Evolutionary conservation across 2,329 filamentous ascomycete species (phyloP), one percentile per base, ranked within the genome.

Genomic region (Fusarium vanettenii): DNA sequence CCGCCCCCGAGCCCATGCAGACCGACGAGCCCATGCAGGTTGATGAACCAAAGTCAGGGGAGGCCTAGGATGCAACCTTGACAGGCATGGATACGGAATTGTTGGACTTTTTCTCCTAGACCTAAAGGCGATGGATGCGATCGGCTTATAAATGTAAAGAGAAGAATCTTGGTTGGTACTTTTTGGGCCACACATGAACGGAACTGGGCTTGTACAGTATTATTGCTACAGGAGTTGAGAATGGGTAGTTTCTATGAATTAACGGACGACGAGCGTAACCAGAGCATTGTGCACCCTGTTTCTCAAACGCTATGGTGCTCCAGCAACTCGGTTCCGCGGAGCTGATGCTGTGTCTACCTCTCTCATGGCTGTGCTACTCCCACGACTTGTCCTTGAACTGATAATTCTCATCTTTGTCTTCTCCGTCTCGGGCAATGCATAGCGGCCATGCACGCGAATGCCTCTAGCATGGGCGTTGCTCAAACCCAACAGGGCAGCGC

Each of bases 361-460:
- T 60, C 64, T 57, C n/a, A 45, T 5, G 2, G 62, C 27, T 18
- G 56, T 52, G 27, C 60, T 62, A 29, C 48, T 64, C 39, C 35
- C 25, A 14, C 57, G 67, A 10, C 60, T 66, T 29, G 37, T 29
- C 6, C 31, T 20, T 16, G 56, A 52, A 16, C 50, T 56, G 22
- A 33, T 35, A 7, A 48, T 50, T 1, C 59, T 22, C 4, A 18
- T 50, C 18, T 66, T 55, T 35, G 41, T 29, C 39, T 55, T 57
- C 6, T 69, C 63, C 20, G 64, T 69, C 62, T 79, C 74, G 6
- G 79, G 76, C 64, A 78, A 74, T 16, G 84, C 85, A 25, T 87
- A 80, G 16, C 88, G 83, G 0, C 88, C 89, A 71, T 90, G 85
- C 81, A 91, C 88, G 33, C 82, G 81, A 41, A 91, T 80, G 0